phyloP scores from a whole-genome alignment of 139 green algal genomes.

The Picochlorum sp. region DNA sequence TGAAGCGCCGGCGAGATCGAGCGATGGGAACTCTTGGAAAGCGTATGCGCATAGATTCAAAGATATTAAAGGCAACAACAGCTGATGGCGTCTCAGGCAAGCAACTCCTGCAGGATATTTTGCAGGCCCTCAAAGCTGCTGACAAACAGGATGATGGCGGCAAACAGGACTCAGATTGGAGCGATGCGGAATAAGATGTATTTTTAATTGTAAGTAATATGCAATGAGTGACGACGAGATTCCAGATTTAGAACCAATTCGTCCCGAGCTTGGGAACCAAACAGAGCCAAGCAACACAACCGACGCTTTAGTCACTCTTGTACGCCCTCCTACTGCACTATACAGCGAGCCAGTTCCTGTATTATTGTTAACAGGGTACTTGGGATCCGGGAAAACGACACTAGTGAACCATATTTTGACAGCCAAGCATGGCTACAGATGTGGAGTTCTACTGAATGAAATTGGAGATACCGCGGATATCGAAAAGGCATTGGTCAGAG shows the following conservation, averaged over 20 bases:
- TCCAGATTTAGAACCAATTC: slow-evolving; percentile 2
- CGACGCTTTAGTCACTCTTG: not conserved
- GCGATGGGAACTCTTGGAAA: too few relatives aligned
- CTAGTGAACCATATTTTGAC: slow-evolving; percentile 88
- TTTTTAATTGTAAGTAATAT: too few relatives aligned
- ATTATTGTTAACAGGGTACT: slow-evolving; percentile 51
- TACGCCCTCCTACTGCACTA: not conserved
- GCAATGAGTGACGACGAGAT: not conserved
- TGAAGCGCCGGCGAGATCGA: too few relatives aligned
- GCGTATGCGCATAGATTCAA: too few relatives aligned
- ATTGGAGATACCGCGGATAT: slow-evolving; percentile 70
- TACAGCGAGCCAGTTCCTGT: slow-evolving; percentile 40
- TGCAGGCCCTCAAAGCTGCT: too few relatives aligned
- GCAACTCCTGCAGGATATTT: too few relatives aligned
- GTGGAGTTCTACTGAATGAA: slow-evolving; percentile 88
- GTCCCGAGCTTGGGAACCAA: not conserved
- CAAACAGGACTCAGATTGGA: too few relatives aligned
- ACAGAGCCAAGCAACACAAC: not conserved
- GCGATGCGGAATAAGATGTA: too few relatives aligned
- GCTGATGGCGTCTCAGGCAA: too few relatives aligned
- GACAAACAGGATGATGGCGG: too few relatives aligned
- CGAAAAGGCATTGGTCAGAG: slow-evolving; percentile 68
- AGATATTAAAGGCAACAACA: too few relatives aligned
- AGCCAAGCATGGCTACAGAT: slow-evolving; percentile 61
- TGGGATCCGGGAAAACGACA: slow-evolving; percentile 65